A percentile compares a stretch with the other conserved stretches of the same genome.
Conservation (phyloP, 306 rosid genomes). For the Malus fusca region DNA sequence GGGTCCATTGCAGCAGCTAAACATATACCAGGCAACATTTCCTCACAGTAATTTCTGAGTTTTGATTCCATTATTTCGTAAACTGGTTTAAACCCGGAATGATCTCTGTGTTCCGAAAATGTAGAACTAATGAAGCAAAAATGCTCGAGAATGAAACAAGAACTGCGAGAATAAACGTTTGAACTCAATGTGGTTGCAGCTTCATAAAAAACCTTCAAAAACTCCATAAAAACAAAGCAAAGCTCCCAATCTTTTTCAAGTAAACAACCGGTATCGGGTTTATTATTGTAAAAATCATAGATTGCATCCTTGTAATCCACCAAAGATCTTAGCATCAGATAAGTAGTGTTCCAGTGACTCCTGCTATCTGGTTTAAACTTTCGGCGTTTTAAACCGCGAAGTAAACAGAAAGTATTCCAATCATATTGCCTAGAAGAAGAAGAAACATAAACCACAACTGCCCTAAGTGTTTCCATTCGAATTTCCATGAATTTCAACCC, state of each 20-base stretch:
- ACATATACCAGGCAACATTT: not conserved
- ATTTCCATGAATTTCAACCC: conserved; percentile 1
- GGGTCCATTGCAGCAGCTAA: conserved; percentile 1
- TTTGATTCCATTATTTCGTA: not conserved
- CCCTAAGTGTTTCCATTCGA: not conserved
- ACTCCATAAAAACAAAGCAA: not conserved
- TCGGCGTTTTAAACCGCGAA: not conserved
- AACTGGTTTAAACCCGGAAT: not conserved
- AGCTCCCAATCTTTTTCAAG: not conserved
- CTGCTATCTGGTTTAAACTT: not conserved
- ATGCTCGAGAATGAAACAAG: not conserved
- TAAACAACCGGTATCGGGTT: not conserved
- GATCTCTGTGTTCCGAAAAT: not conserved
- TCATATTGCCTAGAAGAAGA: not conserved
- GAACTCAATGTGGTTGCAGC: not conserved
- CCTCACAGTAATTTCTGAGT: not conserved
- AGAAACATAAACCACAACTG: not conserved
- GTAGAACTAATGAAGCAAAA: not conserved
- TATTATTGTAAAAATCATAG: not conserved
- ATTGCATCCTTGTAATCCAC: not conserved
- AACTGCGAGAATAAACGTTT: not conserved
- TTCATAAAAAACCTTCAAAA: not conserved
- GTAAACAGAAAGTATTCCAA: not conserved
- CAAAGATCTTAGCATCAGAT: not conserved
- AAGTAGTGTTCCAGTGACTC: not conserved